Base-by-base conservation (phyloP, 768 basidiomycete genomes). In the Lactarius akahatsu region DNA sequence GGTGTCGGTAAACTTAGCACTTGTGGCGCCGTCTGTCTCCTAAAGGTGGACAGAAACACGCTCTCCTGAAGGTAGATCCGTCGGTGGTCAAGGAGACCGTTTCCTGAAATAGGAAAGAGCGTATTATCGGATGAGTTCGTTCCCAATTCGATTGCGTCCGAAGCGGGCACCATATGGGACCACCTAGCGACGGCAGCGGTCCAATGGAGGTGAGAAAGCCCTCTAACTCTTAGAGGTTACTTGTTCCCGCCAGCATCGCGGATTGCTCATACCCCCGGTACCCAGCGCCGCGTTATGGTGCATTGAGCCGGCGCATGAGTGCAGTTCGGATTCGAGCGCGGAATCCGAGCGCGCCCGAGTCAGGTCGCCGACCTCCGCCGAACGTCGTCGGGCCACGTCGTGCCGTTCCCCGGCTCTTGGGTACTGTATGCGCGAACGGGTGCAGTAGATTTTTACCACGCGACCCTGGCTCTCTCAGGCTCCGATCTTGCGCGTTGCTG, bases 261-360 rank as follows among this genome's bases (percentile, higher is more conserved):
- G n/a, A 45, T 20, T 45, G 20, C 20, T 20, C 45, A 20, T 10
- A n/a, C 45, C 8, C 20, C 1, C 30, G 30, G 30, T 30, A 45
- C 43, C 43, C 43, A 40, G 15, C 15, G 20, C 20, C 3, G 5
- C 18, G 4, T 4, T 30, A 30, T 30, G 30, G 5, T 0, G 16
- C 4, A n/a, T 16, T 50, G 2, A 47, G 20, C 15, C 11, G 59
- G 34, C 13, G 32, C 32, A 8, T 4, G 34, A 16, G 2, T 28
- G 20, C 56, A 43, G 30, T 34, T 45, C n/a, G 55, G 10, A 56
- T 63, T 57, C 32, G 57, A 38, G 45, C n/a, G n/a, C n/a, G n/a
- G n/a, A n/a, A n/a, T n/a, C n/a, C 28, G 28, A 30, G 28, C 57
- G 8, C 6, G 15, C 40, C 40, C 15, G 43, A 47, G 10, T 47